Evolutionary conservation across 805 yeast species (phyloP).

Genomic region (Barnettozyma pratensis): DNA sequence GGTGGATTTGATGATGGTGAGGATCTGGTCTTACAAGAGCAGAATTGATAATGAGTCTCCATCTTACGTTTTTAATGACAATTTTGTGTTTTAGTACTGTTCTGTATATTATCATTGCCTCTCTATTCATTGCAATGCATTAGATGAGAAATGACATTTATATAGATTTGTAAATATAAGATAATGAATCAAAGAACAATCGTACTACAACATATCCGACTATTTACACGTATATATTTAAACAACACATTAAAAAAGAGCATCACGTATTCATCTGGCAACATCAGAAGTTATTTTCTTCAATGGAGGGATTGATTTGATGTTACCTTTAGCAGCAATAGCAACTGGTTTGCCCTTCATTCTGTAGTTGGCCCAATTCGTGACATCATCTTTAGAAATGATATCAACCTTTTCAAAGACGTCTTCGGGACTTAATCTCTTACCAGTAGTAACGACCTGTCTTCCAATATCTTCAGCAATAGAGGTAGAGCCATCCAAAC

Average conservation of each 20-base stretch:
- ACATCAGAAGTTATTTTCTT: constrained; percentile 45
- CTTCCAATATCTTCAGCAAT: constrained; percentile 97
- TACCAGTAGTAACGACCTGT: constrained; percentile 92
- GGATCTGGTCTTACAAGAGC: constrained; percentile 24
- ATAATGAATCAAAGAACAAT: too few relatives aligned
- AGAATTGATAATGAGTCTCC: constrained; percentile 6
- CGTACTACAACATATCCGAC: too few relatives aligned
- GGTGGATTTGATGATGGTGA: constrained; percentile 30
- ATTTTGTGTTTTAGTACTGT: neutral
- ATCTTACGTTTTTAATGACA: neutral
- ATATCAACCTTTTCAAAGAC: constrained; percentile 61
- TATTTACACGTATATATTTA: too few relatives aligned
- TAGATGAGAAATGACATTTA: neutral
- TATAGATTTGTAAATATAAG: too few relatives aligned
- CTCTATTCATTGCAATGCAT: neutral
- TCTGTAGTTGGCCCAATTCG: constrained; percentile 83
- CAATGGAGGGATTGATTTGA: constrained; percentile 64
- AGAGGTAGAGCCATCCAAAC: constrained; percentile 92
- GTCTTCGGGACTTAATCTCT: constrained; percentile 41
- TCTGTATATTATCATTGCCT: too few relatives aligned
- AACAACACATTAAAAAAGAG: too few relatives aligned
- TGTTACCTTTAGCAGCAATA: constrained; percentile 87
- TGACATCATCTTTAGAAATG: constrained; percentile 74
- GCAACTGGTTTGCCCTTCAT: constrained; percentile 77
- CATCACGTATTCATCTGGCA: constrained; percentile 8